A percentile compares a stretch with the other conserved stretches of the same genome.
phyloP scores from a whole-genome alignment of 2,329 filamentous ascomycete genomes.

The Lojkania enalia region DNA sequence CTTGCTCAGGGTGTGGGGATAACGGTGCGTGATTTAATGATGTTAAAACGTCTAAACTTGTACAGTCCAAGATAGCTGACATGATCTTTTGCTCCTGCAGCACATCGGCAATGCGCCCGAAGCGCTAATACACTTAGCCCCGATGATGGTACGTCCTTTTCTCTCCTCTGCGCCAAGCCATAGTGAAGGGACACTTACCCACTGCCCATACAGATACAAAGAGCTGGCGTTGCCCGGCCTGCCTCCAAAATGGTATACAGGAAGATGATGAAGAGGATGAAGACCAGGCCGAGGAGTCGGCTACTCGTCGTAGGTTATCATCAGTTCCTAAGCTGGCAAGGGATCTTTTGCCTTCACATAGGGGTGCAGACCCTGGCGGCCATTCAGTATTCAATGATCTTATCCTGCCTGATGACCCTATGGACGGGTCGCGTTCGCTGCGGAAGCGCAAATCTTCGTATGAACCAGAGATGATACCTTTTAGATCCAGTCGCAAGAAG shows the following conservation, averaged over 20 bases:
- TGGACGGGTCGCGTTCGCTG: conserved; percentile 76
- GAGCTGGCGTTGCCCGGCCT: conserved; percentile 65
- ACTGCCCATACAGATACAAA: conserved; percentile 53
- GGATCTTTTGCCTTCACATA: conserved; percentile 71
- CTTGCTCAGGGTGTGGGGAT: conserved; percentile 77
- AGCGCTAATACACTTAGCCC: conserved; percentile 65
- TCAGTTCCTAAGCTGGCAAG: conserved; percentile 69
- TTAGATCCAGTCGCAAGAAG: conserved; percentile 47
- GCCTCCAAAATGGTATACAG: conserved; percentile 52
- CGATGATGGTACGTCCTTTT: conserved; percentile 62
- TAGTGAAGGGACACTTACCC: conserved; percentile 17
- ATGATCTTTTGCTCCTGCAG: conserved; percentile 62
- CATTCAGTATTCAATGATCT: conserved; percentile 78
- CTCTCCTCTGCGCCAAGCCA: conserved; percentile 12
- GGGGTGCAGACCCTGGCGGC: conserved; percentile 62
- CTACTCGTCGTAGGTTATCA: conserved; percentile 55
- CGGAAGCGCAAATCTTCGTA: conserved; percentile 85
- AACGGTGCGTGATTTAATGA: conserved; percentile 66
- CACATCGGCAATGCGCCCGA: conserved; percentile 87
- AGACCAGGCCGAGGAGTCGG: conserved; percentile 45
- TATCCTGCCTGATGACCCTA: conserved; percentile 70
- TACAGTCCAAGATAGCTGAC: conserved; percentile 47
- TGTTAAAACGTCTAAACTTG: conserved; percentile 23
- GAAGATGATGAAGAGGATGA: conserved; percentile 46
- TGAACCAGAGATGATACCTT: conserved; percentile 60